Evolutionary conservation across 305 asterid genomes (phyloP).

Genomic region (Rubia tinctorum): DNA sequence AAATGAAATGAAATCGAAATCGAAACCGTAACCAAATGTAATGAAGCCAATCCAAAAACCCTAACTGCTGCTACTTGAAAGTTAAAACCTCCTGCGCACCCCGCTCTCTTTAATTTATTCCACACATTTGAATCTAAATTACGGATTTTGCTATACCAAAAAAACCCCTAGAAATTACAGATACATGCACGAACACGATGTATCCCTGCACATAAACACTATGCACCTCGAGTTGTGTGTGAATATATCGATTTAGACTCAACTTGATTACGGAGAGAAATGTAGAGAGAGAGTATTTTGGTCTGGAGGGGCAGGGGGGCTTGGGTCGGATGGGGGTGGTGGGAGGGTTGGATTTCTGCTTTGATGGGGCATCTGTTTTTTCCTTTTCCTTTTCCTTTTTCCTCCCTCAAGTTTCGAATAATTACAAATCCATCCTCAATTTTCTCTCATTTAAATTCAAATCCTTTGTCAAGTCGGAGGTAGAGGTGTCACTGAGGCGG

Average conservation of each 20-base stretch:
- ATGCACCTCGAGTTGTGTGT: background rate
- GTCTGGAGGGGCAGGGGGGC: background rate
- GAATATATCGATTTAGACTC: constrained; percentile 16
- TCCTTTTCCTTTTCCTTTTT: background rate
- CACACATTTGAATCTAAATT: constrained; percentile 31
- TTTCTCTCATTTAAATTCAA: too few relatives aligned
- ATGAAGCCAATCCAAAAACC: constrained; percentile 25
- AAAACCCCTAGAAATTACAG: constrained; percentile 28
- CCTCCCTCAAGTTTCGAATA: background rate
- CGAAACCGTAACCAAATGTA: background rate
- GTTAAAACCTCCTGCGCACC: constrained; percentile 14
- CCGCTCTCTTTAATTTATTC: background rate
- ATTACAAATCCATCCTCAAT: background rate
- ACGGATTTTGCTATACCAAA: constrained; percentile 13
- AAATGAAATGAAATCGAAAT: background rate
- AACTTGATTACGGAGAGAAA: constrained; percentile 19
- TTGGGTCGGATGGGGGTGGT: background rate
- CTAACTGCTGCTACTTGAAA: constrained; percentile 17
- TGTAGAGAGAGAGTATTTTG: constrained; percentile 11
- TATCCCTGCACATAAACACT: background rate
- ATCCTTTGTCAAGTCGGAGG: background rate
- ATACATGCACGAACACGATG: background rate
- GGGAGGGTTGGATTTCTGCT: background rate
- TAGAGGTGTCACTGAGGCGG: too few relatives aligned
- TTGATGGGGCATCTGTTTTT: background rate